A percentile compares a stretch with the other conserved stretches of the same genome.
These are phyloP conservation scores for Cladosporium velox DNA, from an alignment of 2,329 filamentous ascomycete species.

Conservation along the genomic window DNA sequence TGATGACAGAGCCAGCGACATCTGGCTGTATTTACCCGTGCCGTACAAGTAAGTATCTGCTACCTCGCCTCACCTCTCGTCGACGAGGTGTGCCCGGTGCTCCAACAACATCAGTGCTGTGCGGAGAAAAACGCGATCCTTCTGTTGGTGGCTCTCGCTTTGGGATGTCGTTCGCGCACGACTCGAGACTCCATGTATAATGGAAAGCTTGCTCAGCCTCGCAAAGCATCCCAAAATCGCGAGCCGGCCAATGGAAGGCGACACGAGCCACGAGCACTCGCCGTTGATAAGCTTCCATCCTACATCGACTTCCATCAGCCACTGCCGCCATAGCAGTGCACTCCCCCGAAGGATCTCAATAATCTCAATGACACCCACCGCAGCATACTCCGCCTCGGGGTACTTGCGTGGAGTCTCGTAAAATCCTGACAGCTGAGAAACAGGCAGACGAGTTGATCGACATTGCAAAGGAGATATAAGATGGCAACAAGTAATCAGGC, in stretches of 20 bases:
- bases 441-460: not conserved
- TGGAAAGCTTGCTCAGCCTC: not conserved
- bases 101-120: not conserved
- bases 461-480: not conserved
- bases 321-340: not conserved
- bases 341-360: not conserved
- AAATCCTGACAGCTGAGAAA: not conserved
- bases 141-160: constrained; percentile 3
- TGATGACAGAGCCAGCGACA: not conserved
- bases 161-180: not conserved
- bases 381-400: not conserved
- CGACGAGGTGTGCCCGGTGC: not conserved
- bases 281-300: not conserved
- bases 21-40: not conserved
- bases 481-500: not conserved
- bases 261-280: not conserved
- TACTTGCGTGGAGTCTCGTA: not conserved
- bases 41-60: not conserved
- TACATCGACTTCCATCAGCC: not conserved
- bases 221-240: not conserved
- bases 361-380: not conserved
- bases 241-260: constrained; percentile 4
- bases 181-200: not conserved
- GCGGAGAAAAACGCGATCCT: not conserved
- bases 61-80: not conserved